Percentiles rank a stretch among this genome's conserved stretches.
Evolutionary conservation across 306 rosid genomes (phyloP).

Genomic region (Ormosia emarginata): DNA sequence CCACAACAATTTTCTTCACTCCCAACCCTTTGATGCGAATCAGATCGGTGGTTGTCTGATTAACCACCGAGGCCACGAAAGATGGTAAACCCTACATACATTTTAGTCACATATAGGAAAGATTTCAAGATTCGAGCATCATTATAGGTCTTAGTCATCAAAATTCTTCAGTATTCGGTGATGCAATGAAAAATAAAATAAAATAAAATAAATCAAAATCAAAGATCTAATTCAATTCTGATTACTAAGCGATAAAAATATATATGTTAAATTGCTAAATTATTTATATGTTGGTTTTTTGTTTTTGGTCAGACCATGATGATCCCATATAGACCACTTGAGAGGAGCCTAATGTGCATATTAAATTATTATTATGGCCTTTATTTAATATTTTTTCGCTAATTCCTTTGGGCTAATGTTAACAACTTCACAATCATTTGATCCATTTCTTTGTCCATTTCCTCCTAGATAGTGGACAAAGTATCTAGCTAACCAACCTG

Average conservation of each 20-base stretch:
- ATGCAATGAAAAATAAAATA: no score
- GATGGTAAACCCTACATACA: slow-evolving; percentile 45
- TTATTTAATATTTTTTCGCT: background rate
- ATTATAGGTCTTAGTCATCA: background rate
- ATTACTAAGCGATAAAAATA: no score
- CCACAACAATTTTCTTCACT: slow-evolving; percentile 59
- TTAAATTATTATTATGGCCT: background rate
- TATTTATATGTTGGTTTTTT: background rate
- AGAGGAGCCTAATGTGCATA: background rate
- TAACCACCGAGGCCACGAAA: slow-evolving; percentile 55
- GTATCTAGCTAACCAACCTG: background rate
- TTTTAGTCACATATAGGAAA: no score
- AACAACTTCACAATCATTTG: background rate
- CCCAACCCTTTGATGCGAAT: slow-evolving; percentile 60
- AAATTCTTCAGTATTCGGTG: background rate
- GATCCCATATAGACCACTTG: background rate
- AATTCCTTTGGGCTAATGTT: background rate
- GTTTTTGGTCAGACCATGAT: background rate
- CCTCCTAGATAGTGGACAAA: background rate
- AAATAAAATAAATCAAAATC: no score
- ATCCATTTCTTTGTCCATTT: background rate
- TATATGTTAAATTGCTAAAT: background rate
- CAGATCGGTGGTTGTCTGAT: slow-evolving; percentile 46
- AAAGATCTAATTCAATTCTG: no score
- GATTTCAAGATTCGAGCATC: background rate